Evolutionary conservation across 1,139 yeast genomes (phyloP).

Genomic region (Kurtzmaniella quercitrusa): DNA sequence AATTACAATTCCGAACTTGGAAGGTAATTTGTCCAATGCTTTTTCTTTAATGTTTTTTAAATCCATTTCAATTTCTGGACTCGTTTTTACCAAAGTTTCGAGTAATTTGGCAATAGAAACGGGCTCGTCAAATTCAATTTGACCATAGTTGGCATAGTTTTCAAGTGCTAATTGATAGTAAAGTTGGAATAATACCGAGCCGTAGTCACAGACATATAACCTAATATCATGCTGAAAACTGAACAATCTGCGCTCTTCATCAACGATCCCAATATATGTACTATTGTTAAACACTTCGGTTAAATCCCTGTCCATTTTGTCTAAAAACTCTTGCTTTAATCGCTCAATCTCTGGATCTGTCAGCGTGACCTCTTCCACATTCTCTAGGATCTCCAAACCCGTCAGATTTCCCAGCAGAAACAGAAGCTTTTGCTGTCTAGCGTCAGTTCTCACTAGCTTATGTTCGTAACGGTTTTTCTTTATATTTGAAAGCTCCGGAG

Average conservation of each 20-base stretch:
- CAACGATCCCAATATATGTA: slow-evolving; percentile 81
- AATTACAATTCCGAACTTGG: not conserved
- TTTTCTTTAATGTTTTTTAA: slow-evolving; percentile 25
- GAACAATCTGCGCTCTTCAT: slow-evolving; percentile 60
- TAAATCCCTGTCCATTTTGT: slow-evolving; percentile 45
- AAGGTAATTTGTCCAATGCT: slow-evolving; percentile 18
- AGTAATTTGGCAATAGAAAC: slow-evolving; percentile 17
- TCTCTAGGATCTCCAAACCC: not conserved
- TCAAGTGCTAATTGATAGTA: slow-evolving; percentile 78
- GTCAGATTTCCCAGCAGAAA: slow-evolving; percentile 2
- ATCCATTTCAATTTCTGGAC: not conserved
- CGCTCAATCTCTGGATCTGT: slow-evolving; percentile 56
- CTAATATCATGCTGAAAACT: slow-evolving; percentile 82
- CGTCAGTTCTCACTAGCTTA: slow-evolving; percentile 71
- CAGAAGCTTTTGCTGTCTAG: slow-evolving; percentile 54
- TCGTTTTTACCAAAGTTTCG: not conserved
- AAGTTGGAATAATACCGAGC: slow-evolving; percentile 59
- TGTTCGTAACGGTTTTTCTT: slow-evolving; percentile 52
- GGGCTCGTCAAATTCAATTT: slow-evolving; percentile 41
- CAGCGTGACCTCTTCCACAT: slow-evolving; percentile 22
- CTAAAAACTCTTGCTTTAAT: slow-evolving; percentile 50
- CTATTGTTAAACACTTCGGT: slow-evolving; percentile 69
- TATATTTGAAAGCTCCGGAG: slow-evolving; percentile 6
- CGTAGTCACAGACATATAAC: slow-evolving; percentile 77
- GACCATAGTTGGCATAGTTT: slow-evolving; percentile 83